Conservation (phyloP, 495 filamentous ascomycete genomes). For the Aspergillus mulundensis region DNA sequence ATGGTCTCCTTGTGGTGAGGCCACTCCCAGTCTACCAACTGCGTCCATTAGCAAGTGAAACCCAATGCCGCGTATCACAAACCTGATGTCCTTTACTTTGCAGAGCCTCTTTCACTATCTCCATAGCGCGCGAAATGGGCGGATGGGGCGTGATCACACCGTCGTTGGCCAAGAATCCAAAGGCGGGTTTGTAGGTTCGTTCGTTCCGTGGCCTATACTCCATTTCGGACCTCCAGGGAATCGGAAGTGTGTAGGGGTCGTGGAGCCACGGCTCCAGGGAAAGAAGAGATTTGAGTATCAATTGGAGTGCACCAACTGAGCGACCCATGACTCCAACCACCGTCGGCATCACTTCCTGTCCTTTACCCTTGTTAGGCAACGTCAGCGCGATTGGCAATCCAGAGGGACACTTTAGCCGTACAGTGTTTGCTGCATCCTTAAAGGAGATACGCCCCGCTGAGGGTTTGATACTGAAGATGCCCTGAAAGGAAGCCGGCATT, state of each 20-base stretch:
- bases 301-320: background rate
- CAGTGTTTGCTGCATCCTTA: conserved; percentile 9
- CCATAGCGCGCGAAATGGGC: conserved; percentile 6
- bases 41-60: background rate
- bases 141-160: conserved; percentile 8
- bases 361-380: background rate
- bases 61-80: background rate
- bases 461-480: conserved; percentile 7
- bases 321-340: conserved; percentile 8
- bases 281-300: conserved; percentile 5
- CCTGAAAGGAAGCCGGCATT: conserved; percentile 7
- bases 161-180: conserved; percentile 7
- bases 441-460: conserved; percentile 9
- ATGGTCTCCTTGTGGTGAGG: background rate
- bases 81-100: conserved; percentile 3
- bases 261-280: conserved; percentile 1
- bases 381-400: background rate
- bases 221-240: conserved; percentile 7
- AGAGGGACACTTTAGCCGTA: background rate
- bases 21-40: conserved; percentile 9
- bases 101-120: conserved; percentile 7
- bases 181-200: conserved; percentile 1
- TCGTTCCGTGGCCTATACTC: conserved; percentile 2
- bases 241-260: conserved; percentile 5
- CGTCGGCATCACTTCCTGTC: conserved; percentile 8